Evolutionary conservation across 1,284 basidiomycete genomes (phyloP), one percentile per base, ranked within the genome.

Genomic region (Sanghuangporus weigelae): DNA sequence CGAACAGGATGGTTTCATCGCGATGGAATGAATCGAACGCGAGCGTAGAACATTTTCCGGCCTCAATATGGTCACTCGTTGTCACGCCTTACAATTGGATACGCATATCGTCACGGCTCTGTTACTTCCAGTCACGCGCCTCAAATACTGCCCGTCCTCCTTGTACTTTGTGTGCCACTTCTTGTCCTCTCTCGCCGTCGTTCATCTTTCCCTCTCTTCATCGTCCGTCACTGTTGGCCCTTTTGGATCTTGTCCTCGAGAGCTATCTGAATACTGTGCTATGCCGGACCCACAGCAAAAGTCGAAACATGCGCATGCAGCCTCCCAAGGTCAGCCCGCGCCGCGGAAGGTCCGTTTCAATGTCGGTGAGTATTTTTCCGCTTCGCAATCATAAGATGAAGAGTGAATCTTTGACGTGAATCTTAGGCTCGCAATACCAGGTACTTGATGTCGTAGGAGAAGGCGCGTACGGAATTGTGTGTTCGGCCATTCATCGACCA

Each of bases 341-440:
- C 92, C 93, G 16, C 83, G 93, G 68, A 95, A 94, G 80, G 92
- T 95, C 67, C 86, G 92, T 64, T 96, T 96, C 82, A 94, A 94
- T 77, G 92, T 94, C 71, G 92, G 92, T 93, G 70, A 79, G 92
- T 79, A 38, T 57, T 23, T 56, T 60, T 23, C 35, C 49, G 57
- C 48, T 31, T 63, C 58, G 60, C 53, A 46, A 63, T n/a, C 16
- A 26, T 8, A 16, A 12, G n/a, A 38, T 39, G 38, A 19, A 19
- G 12, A 23, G n/a, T n/a, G 12, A 16, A 7, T n/a, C 54, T 19
- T 49, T 51, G 21, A 57, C 42, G n/a, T 21, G 19, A 16, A 21
- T 7, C 21, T 55, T 19, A 86, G 89, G 90, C 31, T 89, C 88
- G 11, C 86, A 91, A 70, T 95, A 95, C 73, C 89, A 93, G 74